These are phyloP conservation scores for Irpex lacteus DNA, from an alignment of 1,284 basidiomycete genomes.

Conservation along the genomic window DNA sequence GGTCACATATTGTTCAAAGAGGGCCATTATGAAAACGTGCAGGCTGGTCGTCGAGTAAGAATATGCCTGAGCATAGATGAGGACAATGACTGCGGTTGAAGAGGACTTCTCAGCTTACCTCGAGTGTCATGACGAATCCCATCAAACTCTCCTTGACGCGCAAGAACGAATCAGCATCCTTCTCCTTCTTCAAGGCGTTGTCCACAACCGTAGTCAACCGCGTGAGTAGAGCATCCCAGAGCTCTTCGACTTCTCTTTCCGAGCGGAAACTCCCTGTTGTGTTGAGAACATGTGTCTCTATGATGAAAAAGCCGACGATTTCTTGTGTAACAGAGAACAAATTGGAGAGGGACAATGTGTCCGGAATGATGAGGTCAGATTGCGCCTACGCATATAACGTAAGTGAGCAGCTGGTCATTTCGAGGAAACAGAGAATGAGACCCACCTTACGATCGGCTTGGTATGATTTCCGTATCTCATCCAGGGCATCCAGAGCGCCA, in stretches of 20 bases:
- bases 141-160: conserved; percentile 84
- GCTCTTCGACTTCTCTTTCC: conserved; percentile 88
- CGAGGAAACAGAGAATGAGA: background rate
- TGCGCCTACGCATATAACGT: conserved; percentile 68
- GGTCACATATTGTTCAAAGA: conserved; percentile 90
- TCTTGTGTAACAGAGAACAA: conserved; percentile 78
- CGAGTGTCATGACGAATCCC: conserved; percentile 90
- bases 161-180: conserved; percentile 82
- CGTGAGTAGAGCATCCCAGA: conserved; percentile 90
- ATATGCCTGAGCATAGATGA: conserved; percentile 57
- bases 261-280: conserved; percentile 87
- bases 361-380: conserved; percentile 92
- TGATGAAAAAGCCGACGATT: conserved; percentile 98
- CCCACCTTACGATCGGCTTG: conserved; percentile 91
- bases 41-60: conserved; percentile 84
- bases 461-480: conserved; percentile 89
- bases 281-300: conserved; percentile 90
- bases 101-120: conserved; percentile 53
- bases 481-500: conserved; percentile 84
- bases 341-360: conserved; percentile 47
- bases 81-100: conserved; percentile 1
- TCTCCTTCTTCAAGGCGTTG: conserved; percentile 70
- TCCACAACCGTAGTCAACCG: conserved; percentile 80
- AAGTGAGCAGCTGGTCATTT: conserved; percentile 12
- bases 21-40: conserved; percentile 79